Percentiles rank a stretch among this genome's conserved stretches.
Evolutionary conservation across 116 monocot genomes (phyloP).

Genomic region (Trichopus zeylanicus): DNA sequence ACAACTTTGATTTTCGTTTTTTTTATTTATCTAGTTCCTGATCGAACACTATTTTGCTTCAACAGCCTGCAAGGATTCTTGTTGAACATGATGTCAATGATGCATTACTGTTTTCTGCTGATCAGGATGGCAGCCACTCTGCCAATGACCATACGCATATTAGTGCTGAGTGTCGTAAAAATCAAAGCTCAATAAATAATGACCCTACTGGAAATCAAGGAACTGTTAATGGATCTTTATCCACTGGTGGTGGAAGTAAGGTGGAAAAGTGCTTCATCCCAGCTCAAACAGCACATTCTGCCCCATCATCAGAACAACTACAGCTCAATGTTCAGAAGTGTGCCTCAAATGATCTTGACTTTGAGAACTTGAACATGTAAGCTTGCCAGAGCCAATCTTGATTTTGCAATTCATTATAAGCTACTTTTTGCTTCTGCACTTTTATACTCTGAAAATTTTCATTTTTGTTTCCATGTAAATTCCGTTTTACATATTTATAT

Average conservation of each 20-base stretch:
- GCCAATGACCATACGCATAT: background rate
- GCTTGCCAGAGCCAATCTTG: constrained; percentile 1
- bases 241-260: constrained; percentile 5
- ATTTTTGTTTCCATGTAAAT: too few species aligned
- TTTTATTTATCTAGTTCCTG: background rate
- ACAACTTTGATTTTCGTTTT: too few species aligned
- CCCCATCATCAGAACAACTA: constrained; percentile 11
- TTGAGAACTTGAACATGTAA: constrained; percentile 69
- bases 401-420: too few species aligned
- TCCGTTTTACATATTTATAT: too few species aligned
- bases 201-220: background rate
- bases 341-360: constrained; percentile 20
- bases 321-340: constrained; percentile 15
- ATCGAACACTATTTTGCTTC: background rate
- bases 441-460: too few species aligned
- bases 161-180: constrained; percentile 5
- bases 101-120: constrained; percentile 21
- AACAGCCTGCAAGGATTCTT: constrained; percentile 25
- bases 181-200: constrained; percentile 3
- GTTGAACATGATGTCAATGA: constrained; percentile 32
- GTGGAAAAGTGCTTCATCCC: background rate
- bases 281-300: constrained; percentile 10
- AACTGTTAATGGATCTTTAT: constrained; percentile 2
- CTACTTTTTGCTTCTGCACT: too few species aligned
- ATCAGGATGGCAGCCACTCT: constrained; percentile 10